phyloP scores from a whole-genome alignment of 2,329 filamentous ascomycete species.

The Fusarium floridanum region DNA sequence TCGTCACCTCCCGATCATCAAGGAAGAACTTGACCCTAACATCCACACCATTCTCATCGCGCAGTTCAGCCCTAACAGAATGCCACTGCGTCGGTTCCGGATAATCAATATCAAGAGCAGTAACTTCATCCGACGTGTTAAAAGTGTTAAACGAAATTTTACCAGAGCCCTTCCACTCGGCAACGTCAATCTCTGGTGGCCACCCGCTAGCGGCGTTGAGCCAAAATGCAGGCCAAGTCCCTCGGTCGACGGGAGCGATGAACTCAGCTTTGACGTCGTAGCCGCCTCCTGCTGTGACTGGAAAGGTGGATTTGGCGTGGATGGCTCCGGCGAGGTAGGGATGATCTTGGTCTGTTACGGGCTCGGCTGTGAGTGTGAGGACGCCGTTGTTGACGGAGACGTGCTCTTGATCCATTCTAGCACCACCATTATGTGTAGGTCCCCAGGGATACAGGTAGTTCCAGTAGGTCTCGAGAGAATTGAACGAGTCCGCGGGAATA shows the following conservation, averaged over 20 bases:
- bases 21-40: constrained; percentile 40
- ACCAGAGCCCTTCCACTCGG: constrained; percentile 34
- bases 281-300: constrained; percentile 22
- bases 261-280: constrained; percentile 36
- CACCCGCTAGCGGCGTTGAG: constrained; percentile 33
- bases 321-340: constrained; percentile 36
- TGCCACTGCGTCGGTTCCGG: constrained; percentile 29
- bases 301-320: constrained; percentile 33
- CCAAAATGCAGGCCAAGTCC: constrained; percentile 38
- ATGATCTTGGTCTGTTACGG: constrained; percentile 19
- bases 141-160: constrained; percentile 40
- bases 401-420: constrained; percentile 32
- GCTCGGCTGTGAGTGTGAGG: constrained; percentile 32
- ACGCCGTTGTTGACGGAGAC: constrained; percentile 29
- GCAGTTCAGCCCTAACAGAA: constrained; percentile 33
- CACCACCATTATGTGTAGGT: constrained; percentile 31
- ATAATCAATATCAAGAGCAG: constrained; percentile 28
- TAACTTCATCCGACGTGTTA: constrained; percentile 30
- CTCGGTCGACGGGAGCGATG: constrained; percentile 23
- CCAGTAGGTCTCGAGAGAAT: constrained; percentile 33
- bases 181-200: constrained; percentile 38
- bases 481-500: constrained; percentile 30
- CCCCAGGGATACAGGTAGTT: constrained; percentile 37
- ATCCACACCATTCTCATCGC: constrained; percentile 33
- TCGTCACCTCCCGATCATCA: constrained; percentile 30